These are phyloP conservation scores for Coemansia sp. DNA, from an alignment of 192 early-diverging fungal species.

Conservation along the genomic window DNA sequence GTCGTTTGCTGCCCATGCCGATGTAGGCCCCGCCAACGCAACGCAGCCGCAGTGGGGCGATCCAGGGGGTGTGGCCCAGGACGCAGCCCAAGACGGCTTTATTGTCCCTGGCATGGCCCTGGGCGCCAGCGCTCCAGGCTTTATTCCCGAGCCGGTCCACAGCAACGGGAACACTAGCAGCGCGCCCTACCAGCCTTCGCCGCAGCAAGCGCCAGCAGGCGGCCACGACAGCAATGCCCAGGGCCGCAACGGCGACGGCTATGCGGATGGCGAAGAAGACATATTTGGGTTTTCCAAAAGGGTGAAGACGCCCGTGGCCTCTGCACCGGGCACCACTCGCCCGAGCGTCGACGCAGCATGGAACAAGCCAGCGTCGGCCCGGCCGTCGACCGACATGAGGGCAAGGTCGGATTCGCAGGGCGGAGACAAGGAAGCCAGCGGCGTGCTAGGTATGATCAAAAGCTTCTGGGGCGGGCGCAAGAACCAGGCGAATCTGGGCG, in stretches of 20 bases:
- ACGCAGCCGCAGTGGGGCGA: constrained; percentile 35
- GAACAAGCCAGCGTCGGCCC: constrained; percentile 15
- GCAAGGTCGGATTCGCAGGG: constrained; percentile 11
- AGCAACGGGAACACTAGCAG: no score
- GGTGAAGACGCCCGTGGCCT: constrained; percentile 8
- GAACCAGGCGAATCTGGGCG: constrained; percentile 79
- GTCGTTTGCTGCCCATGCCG: neutral
- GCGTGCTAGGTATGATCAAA: constrained; percentile 47
- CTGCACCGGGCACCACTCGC: constrained; percentile 3
- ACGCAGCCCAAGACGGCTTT: constrained; percentile 4
- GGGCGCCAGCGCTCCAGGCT: no score
- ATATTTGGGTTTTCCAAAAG: constrained; percentile 49
- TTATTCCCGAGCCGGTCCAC: no score
- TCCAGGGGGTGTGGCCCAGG: neutral
- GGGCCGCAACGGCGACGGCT: no score
- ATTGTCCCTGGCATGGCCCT: constrained; percentile 9
- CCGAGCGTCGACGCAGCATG: constrained; percentile 17
- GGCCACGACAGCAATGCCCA: no score
- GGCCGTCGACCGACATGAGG: constrained; percentile 8
- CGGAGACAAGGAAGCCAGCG: constrained; percentile 53
- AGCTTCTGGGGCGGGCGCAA: constrained; percentile 47
- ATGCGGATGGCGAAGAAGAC: constrained; percentile 46
- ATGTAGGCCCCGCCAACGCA: neutral
- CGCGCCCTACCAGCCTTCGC: no score
- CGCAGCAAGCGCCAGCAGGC: no score